Evolutionary conservation across 345 rosid species (phyloP).

Genomic region (Gossypium rotundifolium): DNA sequence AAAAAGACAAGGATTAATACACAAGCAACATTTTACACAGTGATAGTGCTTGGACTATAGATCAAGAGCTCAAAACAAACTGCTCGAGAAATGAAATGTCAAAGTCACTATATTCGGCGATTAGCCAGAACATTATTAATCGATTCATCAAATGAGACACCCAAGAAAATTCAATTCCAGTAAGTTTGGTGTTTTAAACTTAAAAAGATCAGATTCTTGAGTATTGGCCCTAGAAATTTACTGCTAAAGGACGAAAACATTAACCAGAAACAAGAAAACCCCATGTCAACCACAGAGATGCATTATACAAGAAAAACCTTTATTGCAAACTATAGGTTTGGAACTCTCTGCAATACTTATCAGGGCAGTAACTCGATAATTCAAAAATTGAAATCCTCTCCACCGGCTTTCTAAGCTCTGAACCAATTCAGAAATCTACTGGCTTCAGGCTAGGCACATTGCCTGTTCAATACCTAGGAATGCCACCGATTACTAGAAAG

Average conservation of each 20-base stretch:
- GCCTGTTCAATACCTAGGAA: neutral
- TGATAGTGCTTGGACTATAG: neutral
- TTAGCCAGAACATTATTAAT: neutral
- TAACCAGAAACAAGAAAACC: neutral
- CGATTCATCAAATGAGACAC: neutral
- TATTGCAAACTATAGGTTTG: neutral
- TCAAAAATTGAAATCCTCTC: neutral
- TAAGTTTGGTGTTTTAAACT: neutral
- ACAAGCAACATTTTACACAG: neutral
- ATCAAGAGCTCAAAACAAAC: neutral
- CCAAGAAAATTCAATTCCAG: neutral
- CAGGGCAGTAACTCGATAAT: neutral
- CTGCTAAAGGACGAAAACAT: neutral
- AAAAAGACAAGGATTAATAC: neutral
- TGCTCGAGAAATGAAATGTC: neutral
- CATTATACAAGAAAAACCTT: neutral
- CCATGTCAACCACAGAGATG: neutral
- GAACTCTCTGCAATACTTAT: neutral
- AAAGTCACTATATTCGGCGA: neutral
- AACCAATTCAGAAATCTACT: neutral
- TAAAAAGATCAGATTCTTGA: neutral
- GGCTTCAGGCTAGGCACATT: neutral
- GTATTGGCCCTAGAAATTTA: neutral
- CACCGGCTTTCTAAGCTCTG: neutral
- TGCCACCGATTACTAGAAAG: neutral